These are phyloP conservation scores for Ophiocordyceps robertsii DNA, from an alignment of 2,329 filamentous ascomycete genomes.

Conservation along the genomic window DNA sequence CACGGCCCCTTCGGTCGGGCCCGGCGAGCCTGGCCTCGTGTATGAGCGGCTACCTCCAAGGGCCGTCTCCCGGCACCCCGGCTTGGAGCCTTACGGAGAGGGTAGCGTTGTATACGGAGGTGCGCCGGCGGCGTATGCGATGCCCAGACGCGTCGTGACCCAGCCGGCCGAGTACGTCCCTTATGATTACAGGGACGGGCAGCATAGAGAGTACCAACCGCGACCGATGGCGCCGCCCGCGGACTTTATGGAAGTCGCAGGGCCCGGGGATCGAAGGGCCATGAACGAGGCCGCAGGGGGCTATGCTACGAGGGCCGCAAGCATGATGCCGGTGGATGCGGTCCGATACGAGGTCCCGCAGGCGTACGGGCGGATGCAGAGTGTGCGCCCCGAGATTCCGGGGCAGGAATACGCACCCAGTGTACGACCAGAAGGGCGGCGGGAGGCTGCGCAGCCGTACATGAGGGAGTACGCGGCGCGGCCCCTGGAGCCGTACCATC, in stretches of 20 bases:
- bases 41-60: slow-evolving; percentile 52
- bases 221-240: slow-evolving; percentile 29
- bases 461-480: slow-evolving; percentile 16
- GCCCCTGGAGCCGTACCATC: slow-evolving; percentile 4
- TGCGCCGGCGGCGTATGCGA: slow-evolving; percentile 33
- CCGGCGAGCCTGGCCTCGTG: slow-evolving; percentile 39
- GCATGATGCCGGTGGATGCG: slow-evolving; percentile 40
- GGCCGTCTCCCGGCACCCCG: slow-evolving; percentile 35
- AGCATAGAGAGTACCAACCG: slow-evolving; percentile 43
- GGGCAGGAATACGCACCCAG: slow-evolving; percentile 14
- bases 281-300: slow-evolving; percentile 36
- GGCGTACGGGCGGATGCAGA: slow-evolving; percentile 31
- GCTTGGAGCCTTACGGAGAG: slow-evolving; percentile 33
- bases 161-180: slow-evolving; percentile 46
- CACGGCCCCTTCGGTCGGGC: slow-evolving; percentile 30
- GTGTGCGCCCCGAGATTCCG: slow-evolving; percentile 23
- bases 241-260: slow-evolving; percentile 36
- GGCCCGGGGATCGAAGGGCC: slow-evolving; percentile 23
- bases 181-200: slow-evolving; percentile 38
- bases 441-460: slow-evolving; percentile 18
- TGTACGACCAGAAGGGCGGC: slow-evolving; percentile 14
- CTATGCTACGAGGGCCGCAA: slow-evolving; percentile 40
- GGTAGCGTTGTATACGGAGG: slow-evolving; percentile 35
- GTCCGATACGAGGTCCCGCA: slow-evolving; percentile 25
- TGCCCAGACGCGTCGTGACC: slow-evolving; percentile 45